phyloP scores from a whole-genome alignment of 257 asterid genomes.

The Ballota nigra region DNA sequence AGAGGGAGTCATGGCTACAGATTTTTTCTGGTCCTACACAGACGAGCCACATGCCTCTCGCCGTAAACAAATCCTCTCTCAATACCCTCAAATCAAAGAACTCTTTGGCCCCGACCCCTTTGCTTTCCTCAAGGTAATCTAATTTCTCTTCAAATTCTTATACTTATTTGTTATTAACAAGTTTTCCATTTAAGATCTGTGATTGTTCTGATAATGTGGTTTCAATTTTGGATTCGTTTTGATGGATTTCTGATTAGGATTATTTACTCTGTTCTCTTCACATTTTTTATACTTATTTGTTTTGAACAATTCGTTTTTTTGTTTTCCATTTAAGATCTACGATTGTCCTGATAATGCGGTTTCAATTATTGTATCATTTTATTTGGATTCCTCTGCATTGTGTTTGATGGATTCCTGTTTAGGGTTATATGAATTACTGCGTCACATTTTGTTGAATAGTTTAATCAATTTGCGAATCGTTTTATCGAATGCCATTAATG shows the following conservation, averaged over 20 bases:
- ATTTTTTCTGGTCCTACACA: conserved; percentile 90
- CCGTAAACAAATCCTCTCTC: conserved; percentile 79
- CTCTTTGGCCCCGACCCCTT: conserved; percentile 92
- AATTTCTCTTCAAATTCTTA: background rate
- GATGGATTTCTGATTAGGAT: background rate
- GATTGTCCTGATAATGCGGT: too few relatives aligned
- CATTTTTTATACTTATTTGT: too few relatives aligned
- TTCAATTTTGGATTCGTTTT: background rate
- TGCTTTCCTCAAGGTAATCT: conserved; percentile 70
- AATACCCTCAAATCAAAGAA: conserved; percentile 77
- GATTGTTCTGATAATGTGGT: background rate
- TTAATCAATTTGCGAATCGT: background rate
- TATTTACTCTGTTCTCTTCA: too few relatives aligned
- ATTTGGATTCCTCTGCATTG: too few relatives aligned
- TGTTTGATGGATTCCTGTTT: too few relatives aligned
- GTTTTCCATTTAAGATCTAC: too few relatives aligned
- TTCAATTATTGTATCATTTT: too few relatives aligned
- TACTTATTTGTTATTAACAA: background rate
- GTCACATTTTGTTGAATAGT: background rate
- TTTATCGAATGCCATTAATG: background rate
- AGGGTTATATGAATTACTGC: background rate
- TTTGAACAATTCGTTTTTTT: too few relatives aligned
- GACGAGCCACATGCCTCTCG: conserved; percentile 97
- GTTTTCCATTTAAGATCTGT: background rate
- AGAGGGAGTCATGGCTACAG: conserved; percentile 72